Base-by-base conservation (phyloP, 2,329 filamentous ascomycete genomes). In the Epichloe brachyelytri region DNA sequence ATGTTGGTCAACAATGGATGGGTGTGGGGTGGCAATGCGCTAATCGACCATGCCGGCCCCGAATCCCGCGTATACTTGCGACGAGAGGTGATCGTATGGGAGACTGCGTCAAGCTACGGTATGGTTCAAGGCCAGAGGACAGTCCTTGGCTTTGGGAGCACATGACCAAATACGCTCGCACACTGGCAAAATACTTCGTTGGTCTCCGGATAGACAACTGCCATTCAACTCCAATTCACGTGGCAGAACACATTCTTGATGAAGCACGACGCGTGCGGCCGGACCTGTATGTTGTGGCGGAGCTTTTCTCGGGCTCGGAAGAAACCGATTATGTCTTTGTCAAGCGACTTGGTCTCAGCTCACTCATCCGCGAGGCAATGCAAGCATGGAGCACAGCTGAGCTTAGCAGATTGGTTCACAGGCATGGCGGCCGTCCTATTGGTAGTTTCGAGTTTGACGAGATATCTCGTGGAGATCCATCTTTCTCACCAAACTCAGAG, bases 121-220 rank as follows among this genome's bases (percentile, higher is more conserved):
- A 97, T 63, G 93, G 93, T 36, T 76, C 73, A 26, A 76, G 81
- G 0, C 86, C 85, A 0, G 70, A 90, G 49, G 93, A 97, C 64
- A 97, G 85, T 60, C 91, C 93, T 0, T 98, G 82, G 72, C 73
- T 98, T 8, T 98, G 93, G 93, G 82, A 95, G 8, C 88, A 88
- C 65, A 98, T 98, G 89, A 87, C 86, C 38, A 82, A 85, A 59
- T 98, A 98, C 65, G 94, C 90, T 4, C 82, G 85, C 38, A 77
- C 93, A 63, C 83, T 98, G 76, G 93, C 94, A 52, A 95, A 90
- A 64, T 90, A 95, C 66, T 98, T 98, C 66, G 82, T 83, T 43
- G 94, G 90, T 5, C 91, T 98, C 71, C 86, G 93, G 43, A 96
- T 98, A 60, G 93, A 98, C 71, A 98, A 98, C 64, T 95, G 88